Percentiles rank a stretch among this genome's conserved stretches.
These are phyloP conservation scores for Kwoniella bestiolae DNA, from an alignment of 768 basidiomycete species.

Conservation along the genomic window DNA sequence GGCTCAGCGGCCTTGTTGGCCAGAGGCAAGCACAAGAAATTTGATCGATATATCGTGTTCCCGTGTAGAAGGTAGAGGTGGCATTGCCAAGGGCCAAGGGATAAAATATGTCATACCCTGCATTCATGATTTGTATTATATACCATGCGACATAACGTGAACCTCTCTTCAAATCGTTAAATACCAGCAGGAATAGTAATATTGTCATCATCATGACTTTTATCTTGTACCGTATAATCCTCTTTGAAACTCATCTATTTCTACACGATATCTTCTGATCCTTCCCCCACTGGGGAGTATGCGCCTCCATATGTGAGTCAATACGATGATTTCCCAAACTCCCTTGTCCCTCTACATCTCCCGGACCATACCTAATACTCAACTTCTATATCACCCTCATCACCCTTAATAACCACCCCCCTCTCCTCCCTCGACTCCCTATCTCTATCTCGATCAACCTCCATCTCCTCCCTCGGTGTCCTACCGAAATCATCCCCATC, in stretches of 20 bases:
- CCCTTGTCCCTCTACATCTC: neutral
- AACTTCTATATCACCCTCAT: constrained; percentile 51
- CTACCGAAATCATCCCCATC: constrained; percentile 38
- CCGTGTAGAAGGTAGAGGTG: too few relatives aligned
- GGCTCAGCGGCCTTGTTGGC: too few relatives aligned
- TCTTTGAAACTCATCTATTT: too few relatives aligned
- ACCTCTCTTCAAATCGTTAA: too few relatives aligned
- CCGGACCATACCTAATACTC: constrained; percentile 35
- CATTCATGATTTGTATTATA: constrained; percentile 12
- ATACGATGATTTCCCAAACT: too few relatives aligned
- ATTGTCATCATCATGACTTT: too few relatives aligned
- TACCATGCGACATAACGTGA: neutral
- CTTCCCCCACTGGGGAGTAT: too few relatives aligned
- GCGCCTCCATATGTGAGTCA: too few relatives aligned
- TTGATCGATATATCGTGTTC: too few relatives aligned
- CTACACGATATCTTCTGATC: too few relatives aligned
- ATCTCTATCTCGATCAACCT: constrained; percentile 14
- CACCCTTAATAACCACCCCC: constrained; percentile 43
- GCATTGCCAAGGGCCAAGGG: neutral
- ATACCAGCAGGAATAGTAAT: neutral
- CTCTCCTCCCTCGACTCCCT: constrained; percentile 23
- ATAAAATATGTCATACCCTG: constrained; percentile 15
- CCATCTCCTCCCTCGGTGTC: constrained; percentile 36
- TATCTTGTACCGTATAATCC: too few relatives aligned
- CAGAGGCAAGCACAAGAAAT: too few relatives aligned